Conservation (phyloP, 768 basidiomycete species). For the Phlebiopsis gigantea region DNA sequence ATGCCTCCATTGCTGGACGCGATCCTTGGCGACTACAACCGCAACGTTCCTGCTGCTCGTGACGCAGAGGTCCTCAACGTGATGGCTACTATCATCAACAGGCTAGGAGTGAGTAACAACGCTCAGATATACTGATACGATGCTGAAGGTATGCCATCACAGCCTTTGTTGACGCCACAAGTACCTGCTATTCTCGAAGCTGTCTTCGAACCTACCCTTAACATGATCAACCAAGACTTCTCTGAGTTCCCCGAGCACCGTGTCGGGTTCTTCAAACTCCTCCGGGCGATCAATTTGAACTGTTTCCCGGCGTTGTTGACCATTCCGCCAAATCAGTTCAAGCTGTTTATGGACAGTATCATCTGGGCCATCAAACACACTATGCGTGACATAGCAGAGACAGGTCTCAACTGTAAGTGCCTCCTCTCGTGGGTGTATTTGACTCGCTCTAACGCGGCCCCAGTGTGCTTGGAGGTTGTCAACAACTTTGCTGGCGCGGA, state of each 20-base stretch:
- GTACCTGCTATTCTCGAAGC: conserved; percentile 93
- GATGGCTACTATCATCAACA: conserved; percentile 88
- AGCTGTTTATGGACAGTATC: conserved; percentile 96
- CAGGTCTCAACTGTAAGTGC: conserved; percentile 66
- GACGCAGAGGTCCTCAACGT: conserved; percentile 98
- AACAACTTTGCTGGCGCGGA: conserved; percentile 91
- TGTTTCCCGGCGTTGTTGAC: conserved; percentile 93
- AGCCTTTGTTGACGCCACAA: conserved; percentile 88
- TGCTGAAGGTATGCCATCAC: conserved; percentile 13
- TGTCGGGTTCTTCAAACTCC: conserved; percentile 92
- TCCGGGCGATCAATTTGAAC: conserved; percentile 85
- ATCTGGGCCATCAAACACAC: conserved; percentile 99
- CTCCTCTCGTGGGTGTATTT: background rate
- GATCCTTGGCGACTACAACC: conserved; percentile 94
- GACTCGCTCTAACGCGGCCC: background rate
- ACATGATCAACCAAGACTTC: conserved; percentile 99
- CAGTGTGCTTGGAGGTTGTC: conserved; percentile 89
- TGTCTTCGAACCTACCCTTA: conserved; percentile 93
- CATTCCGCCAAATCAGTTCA: conserved; percentile 90
- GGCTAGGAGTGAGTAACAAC: conserved; percentile 71
- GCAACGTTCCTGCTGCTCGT: conserved; percentile 87
- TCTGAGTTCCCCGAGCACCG: conserved; percentile 98
- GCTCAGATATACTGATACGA: background rate
- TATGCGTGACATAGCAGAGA: conserved; percentile 96
- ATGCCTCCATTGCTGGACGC: conserved; percentile 95